phyloP scores from a whole-genome alignment of 176 grass and related monocot genomes.

The Pontederia paniculata region DNA sequence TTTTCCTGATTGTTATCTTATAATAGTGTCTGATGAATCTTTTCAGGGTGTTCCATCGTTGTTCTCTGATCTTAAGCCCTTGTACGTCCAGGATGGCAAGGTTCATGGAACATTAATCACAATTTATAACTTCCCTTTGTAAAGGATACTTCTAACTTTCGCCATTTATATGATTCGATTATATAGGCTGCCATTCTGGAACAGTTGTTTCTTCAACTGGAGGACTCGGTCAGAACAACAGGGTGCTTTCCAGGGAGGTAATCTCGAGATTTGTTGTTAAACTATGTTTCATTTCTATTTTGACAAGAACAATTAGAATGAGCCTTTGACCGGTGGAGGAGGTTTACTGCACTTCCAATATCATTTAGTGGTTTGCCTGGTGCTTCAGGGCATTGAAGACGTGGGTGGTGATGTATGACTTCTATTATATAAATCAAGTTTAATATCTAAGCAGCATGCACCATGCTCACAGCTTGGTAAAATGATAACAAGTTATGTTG shows the following conservation, averaged over 20 bases:
- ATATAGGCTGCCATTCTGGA: conserved; percentile 79
- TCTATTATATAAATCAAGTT: no score
- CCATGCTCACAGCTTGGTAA: no score
- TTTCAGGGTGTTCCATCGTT: conserved; percentile 86
- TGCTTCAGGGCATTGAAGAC: no score
- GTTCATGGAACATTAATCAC: conserved; percentile 19
- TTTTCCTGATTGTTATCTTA: background rate
- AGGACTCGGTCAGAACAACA: conserved; percentile 57
- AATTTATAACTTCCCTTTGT: background rate
- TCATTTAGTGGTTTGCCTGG: no score
- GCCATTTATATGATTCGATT: conserved; percentile 8
- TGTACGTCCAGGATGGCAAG: conserved; percentile 87
- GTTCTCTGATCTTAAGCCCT: conserved; percentile 85
- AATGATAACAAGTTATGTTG: no score
- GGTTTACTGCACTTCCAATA: no score
- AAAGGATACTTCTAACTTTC: conserved; percentile 1
- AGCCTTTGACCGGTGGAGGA: background rate
- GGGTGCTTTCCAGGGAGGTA: conserved; percentile 98
- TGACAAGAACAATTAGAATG: background rate
- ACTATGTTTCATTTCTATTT: background rate
- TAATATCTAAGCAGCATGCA: no score
- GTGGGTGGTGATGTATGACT: no score
- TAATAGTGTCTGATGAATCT: conserved; percentile 1
- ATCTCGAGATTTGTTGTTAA: background rate
- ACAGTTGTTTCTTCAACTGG: conserved; percentile 85